Evolutionary conservation across 305 asterid genomes (phyloP), one percentile per base, ranked within the genome.

Genomic region (Plantago rigida): DNA sequence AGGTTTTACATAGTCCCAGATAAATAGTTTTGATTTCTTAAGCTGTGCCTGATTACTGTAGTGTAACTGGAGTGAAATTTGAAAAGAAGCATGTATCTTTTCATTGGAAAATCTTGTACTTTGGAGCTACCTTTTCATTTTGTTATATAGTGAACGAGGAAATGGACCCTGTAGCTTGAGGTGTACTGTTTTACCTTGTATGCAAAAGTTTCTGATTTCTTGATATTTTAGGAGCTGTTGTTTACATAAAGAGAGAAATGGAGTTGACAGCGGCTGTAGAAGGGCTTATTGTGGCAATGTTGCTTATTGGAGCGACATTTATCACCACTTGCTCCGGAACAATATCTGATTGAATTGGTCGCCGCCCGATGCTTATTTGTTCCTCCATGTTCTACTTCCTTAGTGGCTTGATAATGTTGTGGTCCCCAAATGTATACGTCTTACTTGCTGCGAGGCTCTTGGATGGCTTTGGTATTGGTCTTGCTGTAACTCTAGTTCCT

Each of bases 401-500:
- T 5, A 82, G 95, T 57, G 97, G 94, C 31, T 67, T 89, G 72
- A 80, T 89, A 69, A 89, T 89, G 97, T 60, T 89, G 26, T 89
- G 97, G 97, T 84, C 97, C 0, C 97, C 97, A 56, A 87, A 84
- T 55, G 94, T 89, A 36, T 87, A 83, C 51, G 83, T 87, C 57
- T 69, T 89, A 31, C 95, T 89, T 48, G 53, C 84, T 28, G 97
- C 88, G 14, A 84, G 97, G 78, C 88, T 89, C 1, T 67, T 87
- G 67, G 93, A 89, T 69, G 97, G 97, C 10, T 87, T 89, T 69
- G 95, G 90, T 51, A 65, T 87, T n/a, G 97, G 97, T n/a, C 85
- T 89, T 29, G 97, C 97, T 1, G 94, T 84, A 44, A 89, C 97
- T 55, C 61, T 89, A 12, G 80, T 87, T 36, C 97, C 97, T 28